phyloP scores from a whole-genome alignment of 352 stramenopile species.

The Pythium grandisporangium region DNA sequence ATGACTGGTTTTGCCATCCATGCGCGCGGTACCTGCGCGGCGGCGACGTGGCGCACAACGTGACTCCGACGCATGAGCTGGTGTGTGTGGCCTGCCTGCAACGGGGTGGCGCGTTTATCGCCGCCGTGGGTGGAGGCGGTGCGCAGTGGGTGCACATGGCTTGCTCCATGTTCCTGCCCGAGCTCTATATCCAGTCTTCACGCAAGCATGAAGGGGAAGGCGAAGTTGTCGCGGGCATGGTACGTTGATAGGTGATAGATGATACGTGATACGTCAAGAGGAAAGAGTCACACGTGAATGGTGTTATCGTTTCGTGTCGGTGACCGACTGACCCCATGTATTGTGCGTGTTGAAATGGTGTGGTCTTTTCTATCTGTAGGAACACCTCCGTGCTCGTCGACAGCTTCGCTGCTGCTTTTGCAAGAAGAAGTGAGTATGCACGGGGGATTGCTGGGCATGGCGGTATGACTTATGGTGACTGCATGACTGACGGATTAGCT shows the following conservation, averaged over 20 bases:
- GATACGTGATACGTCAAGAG: too few species aligned
- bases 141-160: conserved; percentile 66
- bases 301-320: too few species aligned
- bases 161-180: conserved; percentile 74
- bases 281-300: too few species aligned
- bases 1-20: conserved; percentile 68
- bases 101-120: conserved; percentile 46
- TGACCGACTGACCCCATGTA: too few species aligned
- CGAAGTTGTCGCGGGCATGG: conserved; percentile 48
- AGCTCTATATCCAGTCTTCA: conserved; percentile 36
- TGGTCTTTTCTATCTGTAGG: conserved; percentile 6
- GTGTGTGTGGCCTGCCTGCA: conserved; percentile 38
- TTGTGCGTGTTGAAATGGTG: too few species aligned
- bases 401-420: conserved; percentile 66
- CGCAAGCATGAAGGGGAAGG: conserved; percentile 20
- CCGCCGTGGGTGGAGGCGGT: conserved; percentile 18
- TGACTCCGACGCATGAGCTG: conserved; percentile 45
- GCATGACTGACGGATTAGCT: conserved; percentile 3
- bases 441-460: background rate
- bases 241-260: too few species aligned
- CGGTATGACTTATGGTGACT: background rate
- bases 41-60: conserved; percentile 26
- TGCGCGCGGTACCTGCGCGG: conserved; percentile 44
- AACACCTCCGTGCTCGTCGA: conserved; percentile 39
- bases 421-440: conserved; percentile 49